Evolutionary conservation across 768 basidiomycete species (phyloP), one percentile per base, ranked within the genome.

Genomic region (Agrocybe praecox): DNA sequence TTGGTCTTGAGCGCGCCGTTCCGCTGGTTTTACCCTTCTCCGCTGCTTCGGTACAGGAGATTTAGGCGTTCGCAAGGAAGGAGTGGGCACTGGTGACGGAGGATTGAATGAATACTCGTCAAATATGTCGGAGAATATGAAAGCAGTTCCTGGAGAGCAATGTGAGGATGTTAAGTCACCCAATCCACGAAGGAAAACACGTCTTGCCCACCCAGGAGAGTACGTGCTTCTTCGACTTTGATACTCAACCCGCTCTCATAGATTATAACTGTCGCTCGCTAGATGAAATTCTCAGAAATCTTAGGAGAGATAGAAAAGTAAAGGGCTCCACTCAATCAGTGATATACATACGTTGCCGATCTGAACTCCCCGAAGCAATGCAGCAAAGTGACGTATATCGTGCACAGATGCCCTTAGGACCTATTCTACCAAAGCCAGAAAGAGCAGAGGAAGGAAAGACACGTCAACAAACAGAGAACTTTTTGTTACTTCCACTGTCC

Each of bases 211-310:
- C 95, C 95, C 24, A 90, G 77, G 7, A 96, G 76, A 0, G 89
- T 87, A 33, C 89, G 81, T 1, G 90, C 86, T 69, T 97, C 94
- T 73, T 98, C 94, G 10, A 93, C 94, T 18, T 84, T 83, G 24
- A 97, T 80, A 12, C 83, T 83, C 60, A 97, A 73, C 1, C 94
- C 95, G 40, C 78, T 75, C 17, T 80, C 75, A 21, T 84, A 80
- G n/a, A 94, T 79, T 12, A 81, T 85, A 44, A 97, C 76, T 0
- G 85, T 89, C 15, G 91, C 95, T 60, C 87, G 80, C 90, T 92
- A 62, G 36, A 60, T 49, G 19, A 17, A 49, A 29, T 21, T 62
- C n/a, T n/a, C n/a, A n/a, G n/a, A n/a, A n/a, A n/a, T n/a, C n/a
- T n/a, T n/a, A n/a, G n/a, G n/a, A n/a, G n/a, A n/a, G n/a, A n/a